A percentile compares a stretch with the other conserved stretches of the same genome.
Evolutionary conservation across 306 rosid genomes (phyloP).

Genomic region (Quillaja saponaria): DNA sequence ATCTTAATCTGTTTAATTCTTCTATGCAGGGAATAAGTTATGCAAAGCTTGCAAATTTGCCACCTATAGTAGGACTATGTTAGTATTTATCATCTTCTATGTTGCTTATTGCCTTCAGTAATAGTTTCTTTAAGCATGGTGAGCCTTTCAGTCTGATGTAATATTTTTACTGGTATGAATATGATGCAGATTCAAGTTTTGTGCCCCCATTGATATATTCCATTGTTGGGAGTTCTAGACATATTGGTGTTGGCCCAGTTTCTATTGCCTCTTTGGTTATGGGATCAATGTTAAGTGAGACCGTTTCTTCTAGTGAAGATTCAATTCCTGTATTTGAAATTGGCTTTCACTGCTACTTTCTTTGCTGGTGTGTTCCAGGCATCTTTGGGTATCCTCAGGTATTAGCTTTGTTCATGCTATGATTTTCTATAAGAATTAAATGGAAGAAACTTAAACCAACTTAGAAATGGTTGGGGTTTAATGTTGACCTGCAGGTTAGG

Average conservation of each 20-base stretch:
- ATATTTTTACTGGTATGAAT: too few relatives aligned
- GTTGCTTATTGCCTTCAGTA: too few relatives aligned
- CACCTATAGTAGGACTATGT: slow-evolving; percentile 94
- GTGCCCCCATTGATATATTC: slow-evolving; percentile 93
- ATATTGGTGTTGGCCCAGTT: slow-evolving; percentile 94
- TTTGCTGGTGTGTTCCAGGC: slow-evolving; percentile 91
- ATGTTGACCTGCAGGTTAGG: slow-evolving; percentile 72
- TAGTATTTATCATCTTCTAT: slow-evolving; percentile 36
- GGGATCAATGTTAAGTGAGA: slow-evolving; percentile 93
- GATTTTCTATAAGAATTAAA: not conserved
- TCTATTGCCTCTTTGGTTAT: slow-evolving; percentile 94
- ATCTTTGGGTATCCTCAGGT: slow-evolving; percentile 87
- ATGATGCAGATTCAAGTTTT: slow-evolving; percentile 90
- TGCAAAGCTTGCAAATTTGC: slow-evolving; percentile 97
- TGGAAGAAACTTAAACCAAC: too few relatives aligned
- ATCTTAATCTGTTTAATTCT: too few relatives aligned
- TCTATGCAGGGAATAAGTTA: slow-evolving; percentile 87
- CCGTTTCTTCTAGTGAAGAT: slow-evolving; percentile 56
- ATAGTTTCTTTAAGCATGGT: too few relatives aligned
- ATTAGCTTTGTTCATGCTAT: slow-evolving; percentile 23
- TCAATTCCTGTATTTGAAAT: slow-evolving; percentile 79
- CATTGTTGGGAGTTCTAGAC: slow-evolving; percentile 86
- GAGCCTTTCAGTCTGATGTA: too few relatives aligned
- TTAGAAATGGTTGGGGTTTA: too few relatives aligned
- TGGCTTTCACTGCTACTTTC: slow-evolving; percentile 93